Percentiles rank a stretch among this genome's conserved stretches.
These are phyloP conservation scores for Trypanosoma lewisi DNA, from an alignment of 208 protist genomes.

Conservation along the genomic window DNA sequence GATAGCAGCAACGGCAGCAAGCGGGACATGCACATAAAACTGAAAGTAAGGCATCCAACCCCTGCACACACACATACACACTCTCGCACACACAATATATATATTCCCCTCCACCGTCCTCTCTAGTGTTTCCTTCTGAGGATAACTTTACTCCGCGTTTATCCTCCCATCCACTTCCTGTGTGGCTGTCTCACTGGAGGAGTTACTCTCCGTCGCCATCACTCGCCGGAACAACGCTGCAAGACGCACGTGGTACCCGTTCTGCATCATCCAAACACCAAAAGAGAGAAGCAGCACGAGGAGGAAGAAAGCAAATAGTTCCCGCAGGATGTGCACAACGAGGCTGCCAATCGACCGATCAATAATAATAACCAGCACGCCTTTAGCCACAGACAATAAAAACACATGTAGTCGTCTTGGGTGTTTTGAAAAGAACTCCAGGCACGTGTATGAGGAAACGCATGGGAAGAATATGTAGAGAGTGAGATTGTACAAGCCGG, in stretches of 20 bases:
- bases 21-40: too few relatives aligned
- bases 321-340: constrained; percentile 46
- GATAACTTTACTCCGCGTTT: too few relatives aligned
- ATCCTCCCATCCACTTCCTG: too few relatives aligned
- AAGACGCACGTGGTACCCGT: neutral
- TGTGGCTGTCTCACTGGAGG: too few relatives aligned
- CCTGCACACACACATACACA: neutral
- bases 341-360: constrained; percentile 72
- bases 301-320: constrained; percentile 45
- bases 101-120: too few relatives aligned
- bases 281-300: constrained; percentile 28
- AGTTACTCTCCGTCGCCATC: too few relatives aligned
- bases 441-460: constrained; percentile 58
- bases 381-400: constrained; percentile 29
- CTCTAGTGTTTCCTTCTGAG: too few relatives aligned
- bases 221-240: neutral
- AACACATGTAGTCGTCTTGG: constrained; percentile 24
- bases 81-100: too few relatives aligned
- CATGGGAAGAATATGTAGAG: constrained; percentile 65
- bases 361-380: constrained; percentile 34
- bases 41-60: neutral
- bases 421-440: constrained; percentile 53
- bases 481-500: constrained; percentile 60
- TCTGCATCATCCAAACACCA: constrained; percentile 41
- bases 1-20: too few relatives aligned